A percentile compares a stretch with the other conserved stretches of the same genome.
These are phyloP conservation scores for Talaromyces islandicus DNA, from an alignment of 2,329 filamentous ascomycete genomes.

Conservation along the genomic window DNA sequence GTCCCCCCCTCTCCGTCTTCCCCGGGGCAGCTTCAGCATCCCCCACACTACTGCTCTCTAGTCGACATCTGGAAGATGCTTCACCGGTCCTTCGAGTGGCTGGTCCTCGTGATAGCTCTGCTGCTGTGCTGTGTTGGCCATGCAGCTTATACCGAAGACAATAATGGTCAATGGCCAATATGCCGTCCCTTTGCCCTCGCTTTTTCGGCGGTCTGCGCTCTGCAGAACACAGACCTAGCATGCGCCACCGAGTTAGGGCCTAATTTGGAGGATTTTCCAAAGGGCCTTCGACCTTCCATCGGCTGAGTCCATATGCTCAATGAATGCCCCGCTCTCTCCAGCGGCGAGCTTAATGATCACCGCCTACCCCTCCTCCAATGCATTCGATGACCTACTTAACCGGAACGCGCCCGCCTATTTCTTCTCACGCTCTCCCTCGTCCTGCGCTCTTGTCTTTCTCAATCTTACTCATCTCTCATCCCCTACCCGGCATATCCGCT, in stretches of 20 bases:
- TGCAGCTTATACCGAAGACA: background rate
- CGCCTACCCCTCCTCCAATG: constrained; percentile 9
- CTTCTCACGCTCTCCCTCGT: background rate
- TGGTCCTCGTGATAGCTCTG: background rate
- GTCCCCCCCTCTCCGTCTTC: constrained; percentile 71
- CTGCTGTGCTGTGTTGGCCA: background rate
- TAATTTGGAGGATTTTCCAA: background rate
- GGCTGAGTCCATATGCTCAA: background rate
- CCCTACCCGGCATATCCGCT: constrained; percentile 6
- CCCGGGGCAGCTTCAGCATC: constrained; percentile 90
- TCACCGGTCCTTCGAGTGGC: background rate
- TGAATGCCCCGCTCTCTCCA: background rate
- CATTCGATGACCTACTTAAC: background rate
- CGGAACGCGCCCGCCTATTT: constrained; percentile 4
- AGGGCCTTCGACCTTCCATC: background rate
- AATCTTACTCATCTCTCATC: background rate
- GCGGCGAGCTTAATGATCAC: constrained; percentile 6
- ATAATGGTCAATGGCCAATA: background rate
- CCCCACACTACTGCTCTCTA: background rate
- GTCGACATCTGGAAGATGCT: background rate
- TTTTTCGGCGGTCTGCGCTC: background rate
- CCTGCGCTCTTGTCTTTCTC: background rate
- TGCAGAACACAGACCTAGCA: background rate
- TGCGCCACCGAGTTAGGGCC: background rate
- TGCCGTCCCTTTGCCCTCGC: background rate